These are phyloP conservation scores for Venturia asperata DNA, from an alignment of 2,329 filamentous ascomycete species.

Conservation along the genomic window DNA sequence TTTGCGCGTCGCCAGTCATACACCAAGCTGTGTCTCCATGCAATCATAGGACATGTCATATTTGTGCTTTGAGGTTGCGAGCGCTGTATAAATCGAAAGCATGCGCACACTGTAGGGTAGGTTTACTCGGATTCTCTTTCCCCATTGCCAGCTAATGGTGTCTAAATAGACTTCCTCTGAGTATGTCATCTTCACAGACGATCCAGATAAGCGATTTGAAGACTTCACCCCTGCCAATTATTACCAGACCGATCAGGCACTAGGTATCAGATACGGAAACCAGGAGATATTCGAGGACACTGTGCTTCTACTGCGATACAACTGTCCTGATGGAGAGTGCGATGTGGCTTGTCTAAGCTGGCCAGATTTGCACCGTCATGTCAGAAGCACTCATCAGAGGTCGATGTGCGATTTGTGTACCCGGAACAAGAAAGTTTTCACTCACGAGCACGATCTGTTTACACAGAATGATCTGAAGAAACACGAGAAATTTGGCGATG, in stretches of 20 bases:
- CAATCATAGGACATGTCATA: constrained; percentile 95
- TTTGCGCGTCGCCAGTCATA: constrained; percentile 84
- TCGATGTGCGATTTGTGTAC: constrained; percentile 88
- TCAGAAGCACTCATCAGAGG: constrained; percentile 73
- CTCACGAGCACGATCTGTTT: constrained; percentile 94
- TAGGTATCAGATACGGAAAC: constrained; percentile 87
- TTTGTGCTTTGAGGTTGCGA: constrained; percentile 83
- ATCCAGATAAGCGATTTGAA: constrained; percentile 71
- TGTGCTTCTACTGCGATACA: constrained; percentile 79
- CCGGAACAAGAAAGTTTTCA: constrained; percentile 95
- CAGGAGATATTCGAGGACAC: constrained; percentile 89
- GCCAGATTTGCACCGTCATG: constrained; percentile 74
- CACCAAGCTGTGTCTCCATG: constrained; percentile 88
- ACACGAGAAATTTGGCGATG: constrained; percentile 87
- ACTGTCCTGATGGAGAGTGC: constrained; percentile 80
- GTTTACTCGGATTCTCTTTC: constrained; percentile 29
- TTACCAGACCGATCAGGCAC: constrained; percentile 69
- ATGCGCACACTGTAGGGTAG: constrained; percentile 88
- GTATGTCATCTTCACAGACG: constrained; percentile 88
- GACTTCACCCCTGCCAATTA: constrained; percentile 72
- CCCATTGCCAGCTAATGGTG: constrained; percentile 35
- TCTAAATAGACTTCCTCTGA: constrained; percentile 54
- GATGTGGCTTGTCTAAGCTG: constrained; percentile 78
- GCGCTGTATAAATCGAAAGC: constrained; percentile 94
- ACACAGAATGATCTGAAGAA: constrained; percentile 70